These are phyloP conservation scores for Coniochaeta prunicola DNA, from an alignment of 2,329 filamentous ascomycete species.

Conservation along the genomic window DNA sequence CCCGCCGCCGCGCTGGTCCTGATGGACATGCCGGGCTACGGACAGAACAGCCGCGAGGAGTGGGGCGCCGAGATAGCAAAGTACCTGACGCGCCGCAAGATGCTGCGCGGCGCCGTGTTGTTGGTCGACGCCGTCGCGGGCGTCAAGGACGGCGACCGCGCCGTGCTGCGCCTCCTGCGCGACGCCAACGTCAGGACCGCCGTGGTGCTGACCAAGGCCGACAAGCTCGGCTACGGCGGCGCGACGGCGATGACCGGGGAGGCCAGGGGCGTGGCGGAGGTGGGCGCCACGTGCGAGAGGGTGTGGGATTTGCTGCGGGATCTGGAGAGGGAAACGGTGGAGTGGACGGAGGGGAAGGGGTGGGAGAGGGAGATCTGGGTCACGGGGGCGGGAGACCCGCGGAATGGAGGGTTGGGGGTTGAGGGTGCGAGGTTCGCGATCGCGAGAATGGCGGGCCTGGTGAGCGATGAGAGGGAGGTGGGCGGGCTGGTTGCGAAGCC, in stretches of 20 bases:
- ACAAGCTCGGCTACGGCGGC: slow-evolving; percentile 31
- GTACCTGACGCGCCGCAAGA: slow-evolving; percentile 39
- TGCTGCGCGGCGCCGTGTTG: slow-evolving; percentile 44
- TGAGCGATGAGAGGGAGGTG: slow-evolving; percentile 12
- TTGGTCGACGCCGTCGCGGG: slow-evolving; percentile 47
- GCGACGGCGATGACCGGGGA: neutral
- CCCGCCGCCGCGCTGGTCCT: slow-evolving; percentile 40
- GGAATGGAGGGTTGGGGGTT: slow-evolving; percentile 18
- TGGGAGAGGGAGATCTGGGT: slow-evolving; percentile 9
- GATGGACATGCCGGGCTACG: slow-evolving; percentile 30
- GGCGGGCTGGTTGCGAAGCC: neutral
- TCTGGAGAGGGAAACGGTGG: slow-evolving; percentile 21
- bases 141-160: slow-evolving; percentile 38
- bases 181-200: slow-evolving; percentile 35
- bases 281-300: slow-evolving; percentile 12
- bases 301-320: slow-evolving; percentile 22
- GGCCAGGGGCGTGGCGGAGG: slow-evolving; percentile 2
- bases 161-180: slow-evolving; percentile 39
- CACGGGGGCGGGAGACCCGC: slow-evolving; percentile 18
- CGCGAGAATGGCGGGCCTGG: slow-evolving; percentile 23
- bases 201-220: slow-evolving; percentile 50
- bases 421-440: slow-evolving; percentile 24
- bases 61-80: slow-evolving; percentile 47
- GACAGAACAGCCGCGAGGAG: slow-evolving; percentile 25
- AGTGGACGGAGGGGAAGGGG: slow-evolving; percentile 11